Conservation (phyloP, 2,329 filamentous ascomycete genomes). For the Aureobasidium lini region DNA sequence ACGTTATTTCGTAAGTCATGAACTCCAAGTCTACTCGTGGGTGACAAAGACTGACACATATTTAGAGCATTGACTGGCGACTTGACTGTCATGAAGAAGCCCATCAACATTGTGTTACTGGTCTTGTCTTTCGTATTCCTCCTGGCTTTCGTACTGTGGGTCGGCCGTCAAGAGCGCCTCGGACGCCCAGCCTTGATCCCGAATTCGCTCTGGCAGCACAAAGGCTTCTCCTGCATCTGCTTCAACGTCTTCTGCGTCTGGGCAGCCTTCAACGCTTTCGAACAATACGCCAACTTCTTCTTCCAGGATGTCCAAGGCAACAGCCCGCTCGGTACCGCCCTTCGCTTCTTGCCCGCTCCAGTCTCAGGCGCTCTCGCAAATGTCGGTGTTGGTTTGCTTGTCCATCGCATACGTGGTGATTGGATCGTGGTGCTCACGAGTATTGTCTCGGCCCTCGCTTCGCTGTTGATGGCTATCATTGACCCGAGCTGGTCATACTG, state of each 20-base stretch:
- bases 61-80: constrained; percentile 19
- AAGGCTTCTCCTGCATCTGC: constrained; percentile 50
- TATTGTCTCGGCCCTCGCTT: constrained; percentile 30
- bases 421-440: constrained; percentile 29
- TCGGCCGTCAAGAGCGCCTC: constrained; percentile 40
- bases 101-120: constrained; percentile 32
- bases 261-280: constrained; percentile 32
- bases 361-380: constrained; percentile 36
- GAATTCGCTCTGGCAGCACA: constrained; percentile 54
- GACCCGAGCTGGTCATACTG: constrained; percentile 42
- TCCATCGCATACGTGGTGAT: constrained; percentile 39
- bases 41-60: background rate
- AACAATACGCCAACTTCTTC: constrained; percentile 36
- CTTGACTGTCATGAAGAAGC: constrained; percentile 19
- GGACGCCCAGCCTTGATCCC: constrained; percentile 51
- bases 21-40: background rate
- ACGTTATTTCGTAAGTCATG: constrained; percentile 43
- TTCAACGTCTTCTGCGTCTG: constrained; percentile 32
- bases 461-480: constrained; percentile 41
- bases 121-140: constrained; percentile 36
- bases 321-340: constrained; percentile 28
- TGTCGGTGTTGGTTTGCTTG: constrained; percentile 39
- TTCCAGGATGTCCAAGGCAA: constrained; percentile 36
- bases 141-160: constrained; percentile 48
- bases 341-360: constrained; percentile 38